Base-by-base conservation (phyloP, 768 basidiomycete genomes). In the Amanita phalloides region DNA sequence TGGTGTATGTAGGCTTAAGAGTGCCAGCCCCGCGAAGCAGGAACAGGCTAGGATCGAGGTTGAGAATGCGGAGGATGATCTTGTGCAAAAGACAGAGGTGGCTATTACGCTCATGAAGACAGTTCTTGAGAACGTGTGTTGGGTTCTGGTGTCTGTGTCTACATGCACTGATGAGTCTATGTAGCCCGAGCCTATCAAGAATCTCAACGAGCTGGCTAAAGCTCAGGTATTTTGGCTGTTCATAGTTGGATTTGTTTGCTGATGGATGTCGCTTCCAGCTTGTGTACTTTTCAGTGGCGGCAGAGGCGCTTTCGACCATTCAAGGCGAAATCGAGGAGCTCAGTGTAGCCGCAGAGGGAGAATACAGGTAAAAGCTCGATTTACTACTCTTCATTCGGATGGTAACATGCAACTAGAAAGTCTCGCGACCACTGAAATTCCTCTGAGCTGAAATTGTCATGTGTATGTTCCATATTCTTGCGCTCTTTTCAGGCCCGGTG, bases 61-160 rank as follows among this genome's bases (percentile, higher is more conserved):
- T 8, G 89, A 92, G 77, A 91, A 91, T 56, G 88, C 89, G 7
- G 89, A 92, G 60, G 96, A 99, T 64, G 91, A 94, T 66, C 79
- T 98, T 30, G 96, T 98, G 4, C 93, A 94, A 65, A 92, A 91
- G 75, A 99, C 96, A 21, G 96, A 99, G 66, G 87, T 94, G 28
- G 95, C 94, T 1, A 96, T 96, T 60, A 89, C 87, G 2, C 77
- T 92, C 41, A 95, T 96, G 93, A 95, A 95, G 75, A 86, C 90
- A n/a, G 95, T 98, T 13, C 76, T 99, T 36, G 95, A 98, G 60
- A 97, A 97, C 68, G 94, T 96, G 57, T 50, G 87, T 73, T 3
- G n/a, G 47, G 32, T 42, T 55, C 32, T 46, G 53, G 21, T 20
- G 10, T 33, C n/a, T 35, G 4, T 20, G 25, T 4, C 39, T 28